Conservation (phyloP, 306 rosid genomes). For the Astragalus glycyphyllos region DNA sequence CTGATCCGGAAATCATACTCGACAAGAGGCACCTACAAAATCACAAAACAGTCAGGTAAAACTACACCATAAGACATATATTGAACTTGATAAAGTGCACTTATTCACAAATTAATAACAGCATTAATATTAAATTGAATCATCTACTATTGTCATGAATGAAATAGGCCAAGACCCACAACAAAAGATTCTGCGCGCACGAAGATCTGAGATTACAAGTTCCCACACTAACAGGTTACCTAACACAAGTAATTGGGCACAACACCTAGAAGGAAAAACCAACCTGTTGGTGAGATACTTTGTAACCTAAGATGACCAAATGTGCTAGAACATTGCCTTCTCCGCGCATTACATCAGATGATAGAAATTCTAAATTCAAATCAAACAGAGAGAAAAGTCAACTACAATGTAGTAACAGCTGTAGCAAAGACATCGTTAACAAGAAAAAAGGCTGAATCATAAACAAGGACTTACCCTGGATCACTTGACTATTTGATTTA, state of each 20-base stretch:
- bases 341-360: slow-evolving; percentile 88
- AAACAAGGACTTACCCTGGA: slow-evolving; percentile 59
- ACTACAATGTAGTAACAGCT: slow-evolving; percentile 33
- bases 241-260: slow-evolving; percentile 27
- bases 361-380: slow-evolving; percentile 74
- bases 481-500: slow-evolving; percentile 79
- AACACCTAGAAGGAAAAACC: slow-evolving; percentile 38
- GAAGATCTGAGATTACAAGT: background rate
- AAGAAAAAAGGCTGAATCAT: slow-evolving; percentile 31
- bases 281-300: slow-evolving; percentile 83
- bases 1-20: slow-evolving; percentile 79
- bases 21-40: slow-evolving; percentile 70
- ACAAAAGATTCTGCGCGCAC: background rate
- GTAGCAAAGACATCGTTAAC: slow-evolving; percentile 26
- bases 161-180: background rate
- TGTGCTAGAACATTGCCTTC: slow-evolving; percentile 91
- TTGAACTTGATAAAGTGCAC: slow-evolving; percentile 16
- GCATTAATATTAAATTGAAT: background rate
- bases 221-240: slow-evolving; percentile 5
- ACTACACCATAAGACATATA: background rate
- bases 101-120: slow-evolving; percentile 1
- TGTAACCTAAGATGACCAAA: slow-evolving; percentile 74
- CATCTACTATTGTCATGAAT: slow-evolving; percentile 4
- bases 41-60: slow-evolving; percentile 34
- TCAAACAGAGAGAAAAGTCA: slow-evolving; percentile 55